These are phyloP conservation scores for Kwoniella shandongensis DNA, from an alignment of 768 basidiomycete genomes.

Conservation along the genomic window DNA sequence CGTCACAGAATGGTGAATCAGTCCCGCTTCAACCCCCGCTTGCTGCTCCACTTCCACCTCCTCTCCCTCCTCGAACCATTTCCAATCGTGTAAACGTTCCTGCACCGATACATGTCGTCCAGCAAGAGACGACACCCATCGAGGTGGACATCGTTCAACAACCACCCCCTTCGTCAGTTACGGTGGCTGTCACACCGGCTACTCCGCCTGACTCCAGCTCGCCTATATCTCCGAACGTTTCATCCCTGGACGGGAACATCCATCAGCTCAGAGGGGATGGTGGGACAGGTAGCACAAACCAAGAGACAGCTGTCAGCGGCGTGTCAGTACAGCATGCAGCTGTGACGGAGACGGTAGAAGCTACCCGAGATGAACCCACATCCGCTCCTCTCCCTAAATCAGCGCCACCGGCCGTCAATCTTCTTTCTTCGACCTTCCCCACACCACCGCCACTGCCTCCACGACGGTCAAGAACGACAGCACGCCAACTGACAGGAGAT, in stretches of 20 bases:
- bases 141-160: neutral
- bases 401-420: too few species aligned
- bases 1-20: too few species aligned
- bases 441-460: too few species aligned
- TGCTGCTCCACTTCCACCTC: conserved; percentile 7
- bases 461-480: neutral
- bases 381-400: too few species aligned
- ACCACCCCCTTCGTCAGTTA: conserved; percentile 7
- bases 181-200: conserved; percentile 23
- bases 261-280: too few species aligned
- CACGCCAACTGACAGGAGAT: neutral
- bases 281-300: too few species aligned
- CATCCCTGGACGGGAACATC: conserved; percentile 5
- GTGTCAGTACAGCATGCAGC: too few species aligned
- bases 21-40: too few species aligned
- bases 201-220: conserved; percentile 17
- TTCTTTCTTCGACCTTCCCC: too few species aligned
- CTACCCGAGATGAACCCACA: too few species aligned
- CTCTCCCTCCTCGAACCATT: neutral
- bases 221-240: conserved; percentile 3
- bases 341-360: too few species aligned
- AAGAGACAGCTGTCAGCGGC: too few species aligned
- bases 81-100: neutral
- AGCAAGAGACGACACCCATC: neutral
- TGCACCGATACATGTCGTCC: neutral